These are phyloP conservation scores for Canavalia ensiformis DNA, from an alignment of 306 rosid species.

Conservation along the genomic window DNA sequence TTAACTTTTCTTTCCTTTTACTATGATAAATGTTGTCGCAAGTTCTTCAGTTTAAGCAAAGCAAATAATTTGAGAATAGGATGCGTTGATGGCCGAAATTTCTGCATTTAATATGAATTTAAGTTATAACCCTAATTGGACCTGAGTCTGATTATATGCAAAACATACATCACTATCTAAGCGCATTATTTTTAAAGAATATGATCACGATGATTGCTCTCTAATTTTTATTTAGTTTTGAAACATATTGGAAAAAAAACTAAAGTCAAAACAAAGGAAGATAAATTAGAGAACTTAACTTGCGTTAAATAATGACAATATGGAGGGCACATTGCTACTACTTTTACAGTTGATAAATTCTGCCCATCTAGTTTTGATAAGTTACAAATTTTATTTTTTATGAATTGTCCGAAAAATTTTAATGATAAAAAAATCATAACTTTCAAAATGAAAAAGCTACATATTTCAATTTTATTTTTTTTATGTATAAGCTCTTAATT, in stretches of 20 bases:
- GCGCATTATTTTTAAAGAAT: conserved; percentile 26
- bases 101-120: conserved; percentile 4
- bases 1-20: not conserved
- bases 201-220: conserved; percentile 25
- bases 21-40: not conserved
- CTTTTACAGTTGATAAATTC: conserved; percentile 46
- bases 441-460: too few relatives aligned
- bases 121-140: not conserved
- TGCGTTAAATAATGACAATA: conserved; percentile 48
- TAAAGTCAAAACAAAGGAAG: conserved; percentile 1
- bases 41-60: not conserved
- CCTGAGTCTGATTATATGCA: not conserved
- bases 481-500: too few relatives aligned
- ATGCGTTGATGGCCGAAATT: conserved; percentile 4
- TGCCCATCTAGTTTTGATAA: conserved; percentile 49
- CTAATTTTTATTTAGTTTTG: conserved; percentile 8
- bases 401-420: too few relatives aligned
- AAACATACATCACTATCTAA: conserved; percentile 24
- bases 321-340: conserved; percentile 42
- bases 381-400: too few relatives aligned
- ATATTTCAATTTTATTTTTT: too few relatives aligned
- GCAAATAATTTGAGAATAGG: not conserved
- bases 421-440: too few relatives aligned
- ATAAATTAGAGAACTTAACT: conserved; percentile 19
- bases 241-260: not conserved